A percentile compares a stretch with the other conserved stretches of the same genome.
Conservation (phyloP, 805 yeast species). For the Pichia occidentalis region DNA sequence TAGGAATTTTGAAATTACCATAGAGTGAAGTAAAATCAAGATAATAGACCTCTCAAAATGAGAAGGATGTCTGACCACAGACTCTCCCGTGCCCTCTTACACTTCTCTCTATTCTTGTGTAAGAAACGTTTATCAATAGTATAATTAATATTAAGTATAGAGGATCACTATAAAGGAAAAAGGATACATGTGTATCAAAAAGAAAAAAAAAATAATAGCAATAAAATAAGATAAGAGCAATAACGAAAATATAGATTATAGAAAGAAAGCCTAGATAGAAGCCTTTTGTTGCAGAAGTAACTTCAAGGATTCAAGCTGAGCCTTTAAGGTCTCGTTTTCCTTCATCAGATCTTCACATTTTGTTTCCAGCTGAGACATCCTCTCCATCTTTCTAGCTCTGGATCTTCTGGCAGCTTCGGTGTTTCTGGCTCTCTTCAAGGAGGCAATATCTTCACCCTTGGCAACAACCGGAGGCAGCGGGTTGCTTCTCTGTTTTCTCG, state of each 20-base stretch:
- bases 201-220: too few relatives aligned
- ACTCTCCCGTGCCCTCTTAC: too few relatives aligned
- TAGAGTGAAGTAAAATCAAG: too few relatives aligned
- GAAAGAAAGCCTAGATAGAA: neutral
- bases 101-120: too few relatives aligned
- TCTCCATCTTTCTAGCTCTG: conserved; percentile 85
- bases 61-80: too few relatives aligned
- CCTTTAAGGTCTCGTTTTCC: conserved; percentile 53
- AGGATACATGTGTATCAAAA: too few relatives aligned
- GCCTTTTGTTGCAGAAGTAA: conserved; percentile 33
- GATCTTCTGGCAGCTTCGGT: conserved; percentile 98
- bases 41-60: too few relatives aligned
- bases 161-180: too few relatives aligned
- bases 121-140: too few relatives aligned
- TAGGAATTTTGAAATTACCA: too few relatives aligned
- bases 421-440: conserved; percentile 88
- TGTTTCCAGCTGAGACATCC: conserved; percentile 76
- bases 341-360: conserved; percentile 60
- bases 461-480: conserved; percentile 70
- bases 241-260: neutral
- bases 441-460: conserved; percentile 54
- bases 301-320: conserved; percentile 51
- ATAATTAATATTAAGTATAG: too few relatives aligned
- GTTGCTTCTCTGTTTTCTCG: conserved; percentile 64
- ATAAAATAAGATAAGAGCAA: too few relatives aligned